A percentile compares a stretch with the other conserved stretches of the same genome.
phyloP scores from a whole-genome alignment of 306 rosid genomes.

The Inga oerstediana region DNA sequence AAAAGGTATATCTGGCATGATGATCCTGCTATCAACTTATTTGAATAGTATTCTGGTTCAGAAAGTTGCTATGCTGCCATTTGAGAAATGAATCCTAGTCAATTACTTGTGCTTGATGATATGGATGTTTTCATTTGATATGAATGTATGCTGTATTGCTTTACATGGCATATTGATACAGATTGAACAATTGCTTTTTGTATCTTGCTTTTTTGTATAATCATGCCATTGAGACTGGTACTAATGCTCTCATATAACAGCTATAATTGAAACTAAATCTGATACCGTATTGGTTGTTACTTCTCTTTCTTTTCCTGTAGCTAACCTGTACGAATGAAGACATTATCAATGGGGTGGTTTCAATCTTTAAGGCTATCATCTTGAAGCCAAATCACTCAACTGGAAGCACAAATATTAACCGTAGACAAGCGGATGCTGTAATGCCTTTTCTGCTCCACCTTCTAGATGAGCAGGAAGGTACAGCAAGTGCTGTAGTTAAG shows the following conservation, averaged over 20 bases:
- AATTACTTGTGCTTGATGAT: slow-evolving; percentile 12
- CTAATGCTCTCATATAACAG: slow-evolving; percentile 9
- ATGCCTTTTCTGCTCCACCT: slow-evolving; percentile 69
- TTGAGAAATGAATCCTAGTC: slow-evolving; percentile 7
- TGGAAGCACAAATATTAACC: slow-evolving; percentile 51
- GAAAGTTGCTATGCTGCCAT: slow-evolving; percentile 4
- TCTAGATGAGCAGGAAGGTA: slow-evolving; percentile 83
- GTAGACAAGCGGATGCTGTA: slow-evolving; percentile 54
- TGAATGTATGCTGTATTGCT: background rate
- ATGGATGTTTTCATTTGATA: slow-evolving; percentile 20
- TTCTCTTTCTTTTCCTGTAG: slow-evolving; percentile 46
- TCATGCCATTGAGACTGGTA: slow-evolving; percentile 12
- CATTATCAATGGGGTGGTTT: slow-evolving; percentile 63
- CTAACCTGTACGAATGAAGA: slow-evolving; percentile 74
- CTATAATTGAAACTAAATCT: slow-evolving; percentile 17
- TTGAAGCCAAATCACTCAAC: slow-evolving; percentile 56
- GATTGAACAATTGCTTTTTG: background rate
- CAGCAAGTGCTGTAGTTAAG: slow-evolving; percentile 79
- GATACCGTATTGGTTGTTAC: slow-evolving; percentile 12
- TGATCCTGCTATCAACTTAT: background rate
- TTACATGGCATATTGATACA: background rate
- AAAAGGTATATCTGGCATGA: background rate
- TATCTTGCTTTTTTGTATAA: background rate
- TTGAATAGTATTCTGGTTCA: background rate
- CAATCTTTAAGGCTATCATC: slow-evolving; percentile 73